A percentile compares a stretch with the other conserved stretches of the same genome.
phyloP scores from a whole-genome alignment of 2,329 filamentous ascomycete species.

The Amauroascus verrucosus region DNA sequence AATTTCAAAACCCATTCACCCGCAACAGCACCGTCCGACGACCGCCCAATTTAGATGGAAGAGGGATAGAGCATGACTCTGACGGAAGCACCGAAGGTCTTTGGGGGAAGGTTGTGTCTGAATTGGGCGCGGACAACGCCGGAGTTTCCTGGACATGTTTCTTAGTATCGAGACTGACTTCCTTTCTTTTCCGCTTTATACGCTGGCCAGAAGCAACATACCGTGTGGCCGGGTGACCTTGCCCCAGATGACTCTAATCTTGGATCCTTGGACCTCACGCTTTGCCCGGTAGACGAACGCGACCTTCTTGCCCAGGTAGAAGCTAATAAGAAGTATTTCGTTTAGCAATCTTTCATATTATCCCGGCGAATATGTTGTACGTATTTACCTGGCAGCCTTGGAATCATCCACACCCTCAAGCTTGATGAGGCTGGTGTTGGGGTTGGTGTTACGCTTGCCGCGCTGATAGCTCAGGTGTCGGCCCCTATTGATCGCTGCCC shows the following conservation, averaged over 20 bases:
- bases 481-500: conserved; percentile 53
- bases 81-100: conserved; percentile 92
- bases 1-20: neutral
- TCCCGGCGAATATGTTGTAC: conserved; percentile 26
- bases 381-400: conserved; percentile 65
- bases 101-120: conserved; percentile 86
- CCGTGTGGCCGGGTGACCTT: conserved; percentile 94
- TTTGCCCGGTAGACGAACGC: conserved; percentile 96
- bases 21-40: neutral
- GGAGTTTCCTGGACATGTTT: conserved; percentile 63
- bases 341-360: conserved; percentile 5
- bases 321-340: conserved; percentile 38
- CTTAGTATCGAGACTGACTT: neutral
- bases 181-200: neutral
- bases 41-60: conserved; percentile 64
- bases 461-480: conserved; percentile 97
- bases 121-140: conserved; percentile 98
- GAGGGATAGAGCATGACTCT: conserved; percentile 97
- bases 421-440: conserved; percentile 88
- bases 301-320: conserved; percentile 98
- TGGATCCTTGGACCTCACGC: conserved; percentile 91
- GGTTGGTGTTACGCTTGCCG: conserved; percentile 82
- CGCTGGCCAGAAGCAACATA: conserved; percentile 38
- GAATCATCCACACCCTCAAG: conserved; percentile 95
- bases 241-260: conserved; percentile 99